Base-by-base conservation (phyloP, 257 asterid genomes). In the Solanum sejunctum region DNA sequence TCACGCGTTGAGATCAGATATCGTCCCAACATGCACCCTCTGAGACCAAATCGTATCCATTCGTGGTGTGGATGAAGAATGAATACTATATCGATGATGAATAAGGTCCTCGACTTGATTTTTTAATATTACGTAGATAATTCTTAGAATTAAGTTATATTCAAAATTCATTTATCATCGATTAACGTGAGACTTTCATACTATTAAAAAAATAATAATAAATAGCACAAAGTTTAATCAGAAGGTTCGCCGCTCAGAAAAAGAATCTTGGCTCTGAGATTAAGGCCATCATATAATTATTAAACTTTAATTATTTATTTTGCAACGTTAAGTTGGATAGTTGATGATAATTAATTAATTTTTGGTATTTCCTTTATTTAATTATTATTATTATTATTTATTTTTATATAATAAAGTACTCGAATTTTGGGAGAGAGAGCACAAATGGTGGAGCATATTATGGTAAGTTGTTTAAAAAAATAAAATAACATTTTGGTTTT, bases 181-280 rank as follows among this genome's bases (percentile, higher is more conserved):
- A 47, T 49, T 49, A 75, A 8, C 5, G 82, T 51, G 82, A 49
- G 8, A 51, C 10, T 70, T 2, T 54, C 63, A 16, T 8, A 23
- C 11, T 4, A 15, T 32, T 32, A 45, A 81, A 71, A 43, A 36
- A 36, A 3, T 36, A 43, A 26, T 28, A 52, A 36, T 10, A 23
- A 2, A 72, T 21, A 84, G 85, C 89, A 85, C 91, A 82, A 88
- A 88, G 88, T 87, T 92, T 87, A 70, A 70, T 70, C 10, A 89
- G 98, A 94, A 94, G 94, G 92, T 94, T 94, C 97, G 92, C 84
- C 75, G 67, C 85, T 61, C 86, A 88, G 91, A 88, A 86, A 36
- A 90, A 89, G 89, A 90, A 87, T 88, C 90, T 89, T 79, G 88
- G 94, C 92, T 78, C 91, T 81, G 88, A 90, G 89, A 91, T 93